These are phyloP conservation scores for Corchorus olitorius DNA, from an alignment of 345 rosid species.

Conservation along the genomic window DNA sequence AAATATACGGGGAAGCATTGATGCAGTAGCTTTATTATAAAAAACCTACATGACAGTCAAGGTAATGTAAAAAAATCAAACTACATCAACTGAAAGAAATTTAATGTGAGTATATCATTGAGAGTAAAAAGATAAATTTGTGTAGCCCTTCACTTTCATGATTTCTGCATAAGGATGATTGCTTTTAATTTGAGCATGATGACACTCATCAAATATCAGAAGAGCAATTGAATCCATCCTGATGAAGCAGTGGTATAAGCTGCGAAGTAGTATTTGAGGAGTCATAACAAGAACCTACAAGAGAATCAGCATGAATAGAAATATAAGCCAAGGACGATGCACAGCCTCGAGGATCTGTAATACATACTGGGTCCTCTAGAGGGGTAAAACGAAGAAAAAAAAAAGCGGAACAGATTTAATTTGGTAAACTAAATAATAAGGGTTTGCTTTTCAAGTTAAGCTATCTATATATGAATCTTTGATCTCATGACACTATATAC, in stretches of 20 bases:
- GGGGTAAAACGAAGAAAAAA: neutral
- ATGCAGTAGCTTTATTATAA: constrained; percentile 48
- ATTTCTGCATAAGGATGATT: constrained; percentile 89
- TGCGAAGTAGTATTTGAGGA: constrained; percentile 68
- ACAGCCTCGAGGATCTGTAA: neutral
- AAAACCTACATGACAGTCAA: constrained; percentile 55
- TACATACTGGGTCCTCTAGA: neutral
- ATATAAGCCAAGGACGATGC: constrained; percentile 21
- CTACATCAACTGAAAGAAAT: constrained; percentile 11
- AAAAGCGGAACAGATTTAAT: constrained; percentile 5
- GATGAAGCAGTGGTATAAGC: constrained; percentile 86
- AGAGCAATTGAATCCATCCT: constrained; percentile 87
- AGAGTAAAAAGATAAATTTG: constrained; percentile 11
- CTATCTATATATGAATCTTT: constrained; percentile 7
- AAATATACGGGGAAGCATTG: constrained; percentile 75
- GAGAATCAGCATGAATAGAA: constrained; percentile 14
- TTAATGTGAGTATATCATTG: neutral
- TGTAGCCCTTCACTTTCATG: constrained; percentile 68
- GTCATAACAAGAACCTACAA: constrained; percentile 92
- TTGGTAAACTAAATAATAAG: constrained; percentile 10
- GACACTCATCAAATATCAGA: constrained; percentile 91
- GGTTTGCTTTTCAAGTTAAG: neutral
- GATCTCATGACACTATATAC: neutral
- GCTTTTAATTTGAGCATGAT: constrained; percentile 87
- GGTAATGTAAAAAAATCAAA: constrained; percentile 26